Percentiles rank a stretch among this genome's conserved stretches.
Evolutionary conservation across 208 protist species (phyloP).

Genomic region (Acanthamoeba royreba): DNA sequence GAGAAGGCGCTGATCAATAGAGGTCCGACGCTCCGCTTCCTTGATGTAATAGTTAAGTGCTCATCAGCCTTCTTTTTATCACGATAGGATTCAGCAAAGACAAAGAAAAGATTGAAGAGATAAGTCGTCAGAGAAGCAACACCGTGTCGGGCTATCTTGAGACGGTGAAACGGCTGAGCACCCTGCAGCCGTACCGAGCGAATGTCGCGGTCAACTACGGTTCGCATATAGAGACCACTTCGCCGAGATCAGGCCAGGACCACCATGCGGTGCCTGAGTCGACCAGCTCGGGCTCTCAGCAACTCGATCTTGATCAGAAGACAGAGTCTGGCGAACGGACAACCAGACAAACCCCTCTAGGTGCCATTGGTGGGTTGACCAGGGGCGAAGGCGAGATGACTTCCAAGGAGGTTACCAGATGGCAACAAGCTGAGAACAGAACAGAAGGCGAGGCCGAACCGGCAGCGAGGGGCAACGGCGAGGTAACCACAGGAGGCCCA

Average conservation of each 20-base stretch:
- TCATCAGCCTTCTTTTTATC: background rate
- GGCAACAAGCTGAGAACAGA: background rate
- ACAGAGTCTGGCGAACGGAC: too few relatives aligned
- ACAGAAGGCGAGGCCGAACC: background rate
- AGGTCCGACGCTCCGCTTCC: background rate
- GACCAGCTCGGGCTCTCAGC: too few relatives aligned
- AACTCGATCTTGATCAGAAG: too few relatives aligned
- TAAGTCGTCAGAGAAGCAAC: background rate
- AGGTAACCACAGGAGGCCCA: background rate
- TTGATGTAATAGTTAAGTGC: background rate
- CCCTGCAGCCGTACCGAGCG: background rate
- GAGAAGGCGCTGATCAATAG: background rate
- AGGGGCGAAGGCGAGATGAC: background rate
- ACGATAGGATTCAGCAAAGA: background rate
- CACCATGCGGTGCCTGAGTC: too few relatives aligned
- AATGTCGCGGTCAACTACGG: too few relatives aligned
- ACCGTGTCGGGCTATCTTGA: background rate
- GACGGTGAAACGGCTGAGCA: background rate
- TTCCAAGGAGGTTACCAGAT: background rate
- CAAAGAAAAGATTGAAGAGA: constrained; percentile 31
- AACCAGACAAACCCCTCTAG: background rate
- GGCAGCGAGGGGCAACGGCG: background rate
- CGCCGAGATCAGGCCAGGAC: too few relatives aligned
- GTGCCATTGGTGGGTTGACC: background rate
- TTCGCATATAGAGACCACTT: too few relatives aligned